Evolutionary conservation across 176 grass and related monocot species (phyloP).

Genomic region (Poa annua): DNA sequence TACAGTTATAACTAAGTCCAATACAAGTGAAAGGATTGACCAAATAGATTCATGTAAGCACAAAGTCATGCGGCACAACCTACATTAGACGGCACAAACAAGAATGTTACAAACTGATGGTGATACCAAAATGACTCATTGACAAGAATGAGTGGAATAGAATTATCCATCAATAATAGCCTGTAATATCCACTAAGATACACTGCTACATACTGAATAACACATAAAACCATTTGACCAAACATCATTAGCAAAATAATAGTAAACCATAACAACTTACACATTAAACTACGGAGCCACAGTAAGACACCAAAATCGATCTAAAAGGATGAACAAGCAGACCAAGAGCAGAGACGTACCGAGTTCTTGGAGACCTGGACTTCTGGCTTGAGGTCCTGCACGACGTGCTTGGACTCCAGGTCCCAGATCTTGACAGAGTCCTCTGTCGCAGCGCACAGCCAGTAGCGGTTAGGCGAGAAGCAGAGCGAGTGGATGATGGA

Average conservation of each 20-base stretch:
- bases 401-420: slow-evolving; percentile 61
- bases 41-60: background rate
- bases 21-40: background rate
- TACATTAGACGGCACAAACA: background rate
- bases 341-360: slow-evolving; percentile 26
- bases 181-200: background rate
- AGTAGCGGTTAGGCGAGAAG: slow-evolving; percentile 78
- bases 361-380: slow-evolving; percentile 55
- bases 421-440: slow-evolving; percentile 76
- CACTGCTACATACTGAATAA: background rate
- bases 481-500: slow-evolving; percentile 71
- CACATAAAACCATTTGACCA: background rate
- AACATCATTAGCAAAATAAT: background rate
- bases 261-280: background rate
- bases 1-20: background rate
- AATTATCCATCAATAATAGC: background rate
- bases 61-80: background rate
- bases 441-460: slow-evolving; percentile 65
- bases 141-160: background rate
- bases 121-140: background rate
- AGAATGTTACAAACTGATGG: background rate
- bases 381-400: slow-evolving; percentile 77
- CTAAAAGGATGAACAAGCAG: background rate
- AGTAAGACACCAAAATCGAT: background rate
- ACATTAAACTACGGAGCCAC: background rate